Evolutionary conservation across 768 basidiomycete species (phyloP).

Genomic region (Rhodotorula kratochvilovae): DNA sequence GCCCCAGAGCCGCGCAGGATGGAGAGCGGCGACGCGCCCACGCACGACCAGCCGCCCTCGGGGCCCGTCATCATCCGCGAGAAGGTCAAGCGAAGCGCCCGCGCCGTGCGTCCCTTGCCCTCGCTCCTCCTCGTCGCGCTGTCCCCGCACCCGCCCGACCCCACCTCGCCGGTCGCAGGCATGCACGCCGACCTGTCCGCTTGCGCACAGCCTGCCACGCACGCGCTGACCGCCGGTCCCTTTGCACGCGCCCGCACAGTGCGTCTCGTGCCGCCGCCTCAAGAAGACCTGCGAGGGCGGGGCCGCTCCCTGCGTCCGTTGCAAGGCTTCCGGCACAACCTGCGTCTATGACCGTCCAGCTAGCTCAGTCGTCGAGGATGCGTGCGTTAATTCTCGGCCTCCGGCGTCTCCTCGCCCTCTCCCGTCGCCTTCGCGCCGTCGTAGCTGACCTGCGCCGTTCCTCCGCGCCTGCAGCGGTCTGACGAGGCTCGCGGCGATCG

Average conservation of each 20-base stretch:
- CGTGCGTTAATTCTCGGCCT: not conserved
- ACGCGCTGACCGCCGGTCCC: too few relatives aligned
- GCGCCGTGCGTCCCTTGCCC: not conserved
- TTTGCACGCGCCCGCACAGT: not conserved
- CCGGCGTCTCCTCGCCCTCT: too few relatives aligned
- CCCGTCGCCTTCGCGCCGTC: too few relatives aligned
- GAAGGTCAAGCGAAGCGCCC: slow-evolving; percentile 4
- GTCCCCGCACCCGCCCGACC: too few relatives aligned
- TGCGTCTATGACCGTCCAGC: slow-evolving; percentile 7
- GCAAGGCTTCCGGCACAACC: not conserved
- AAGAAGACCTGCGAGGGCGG: slow-evolving; percentile 21
- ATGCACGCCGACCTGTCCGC: not conserved
- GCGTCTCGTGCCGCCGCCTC: not conserved
- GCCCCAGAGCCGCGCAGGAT: too few relatives aligned
- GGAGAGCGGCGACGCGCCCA: not conserved
- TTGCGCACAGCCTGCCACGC: too few relatives aligned
- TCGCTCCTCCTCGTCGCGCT: too few relatives aligned
- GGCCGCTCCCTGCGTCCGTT: not conserved
- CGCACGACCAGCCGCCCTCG: not conserved
- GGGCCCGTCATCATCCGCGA: not conserved
- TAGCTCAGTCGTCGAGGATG: not conserved
- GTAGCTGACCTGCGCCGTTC: not conserved
- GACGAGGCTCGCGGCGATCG: not conserved
- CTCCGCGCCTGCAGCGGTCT: not conserved
- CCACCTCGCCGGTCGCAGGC: too few relatives aligned